Percentiles rank a stretch among this genome's conserved stretches.
phyloP scores from a whole-genome alignment of 345 rosid species.

The Eucalyptus regnans region DNA sequence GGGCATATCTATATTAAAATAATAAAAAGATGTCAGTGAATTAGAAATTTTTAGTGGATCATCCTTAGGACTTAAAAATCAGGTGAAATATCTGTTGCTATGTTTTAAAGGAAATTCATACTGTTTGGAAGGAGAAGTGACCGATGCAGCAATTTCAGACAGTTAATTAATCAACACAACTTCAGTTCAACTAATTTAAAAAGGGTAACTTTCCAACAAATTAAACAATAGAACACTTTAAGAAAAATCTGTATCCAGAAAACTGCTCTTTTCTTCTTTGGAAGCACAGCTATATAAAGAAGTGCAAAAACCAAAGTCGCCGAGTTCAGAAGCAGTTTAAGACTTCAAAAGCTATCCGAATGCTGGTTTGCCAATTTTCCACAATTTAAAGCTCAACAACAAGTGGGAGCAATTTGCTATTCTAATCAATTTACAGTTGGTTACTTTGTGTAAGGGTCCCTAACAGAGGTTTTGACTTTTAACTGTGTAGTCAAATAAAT shows the following conservation, averaged over 20 bases:
- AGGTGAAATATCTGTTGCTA: not conserved
- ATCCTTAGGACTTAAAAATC: not conserved
- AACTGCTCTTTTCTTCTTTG: not conserved
- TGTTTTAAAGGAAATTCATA: not conserved
- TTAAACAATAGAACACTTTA: not conserved
- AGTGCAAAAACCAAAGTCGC: not conserved
- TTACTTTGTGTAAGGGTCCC: not conserved
- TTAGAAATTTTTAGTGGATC: not conserved
- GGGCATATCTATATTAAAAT: not conserved
- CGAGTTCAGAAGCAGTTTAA: not conserved
- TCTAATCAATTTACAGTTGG: not conserved
- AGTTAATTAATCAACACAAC: not conserved
- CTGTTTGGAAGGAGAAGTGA: not conserved
- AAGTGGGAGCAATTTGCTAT: not conserved
- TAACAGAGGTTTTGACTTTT: not conserved
- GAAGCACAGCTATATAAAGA: not conserved
- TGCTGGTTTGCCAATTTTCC: not conserved
- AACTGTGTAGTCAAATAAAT: not conserved
- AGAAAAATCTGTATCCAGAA: not conserved
- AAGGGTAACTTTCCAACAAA: not conserved
- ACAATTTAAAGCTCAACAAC: not conserved
- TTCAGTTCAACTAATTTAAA: not conserved
- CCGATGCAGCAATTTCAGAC: not conserved
- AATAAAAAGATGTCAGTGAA: not conserved
- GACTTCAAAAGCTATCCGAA: not conserved